phyloP scores from a whole-genome alignment of 225 moss, liverwort and hornwort species.

The Ulota crispa region DNA sequence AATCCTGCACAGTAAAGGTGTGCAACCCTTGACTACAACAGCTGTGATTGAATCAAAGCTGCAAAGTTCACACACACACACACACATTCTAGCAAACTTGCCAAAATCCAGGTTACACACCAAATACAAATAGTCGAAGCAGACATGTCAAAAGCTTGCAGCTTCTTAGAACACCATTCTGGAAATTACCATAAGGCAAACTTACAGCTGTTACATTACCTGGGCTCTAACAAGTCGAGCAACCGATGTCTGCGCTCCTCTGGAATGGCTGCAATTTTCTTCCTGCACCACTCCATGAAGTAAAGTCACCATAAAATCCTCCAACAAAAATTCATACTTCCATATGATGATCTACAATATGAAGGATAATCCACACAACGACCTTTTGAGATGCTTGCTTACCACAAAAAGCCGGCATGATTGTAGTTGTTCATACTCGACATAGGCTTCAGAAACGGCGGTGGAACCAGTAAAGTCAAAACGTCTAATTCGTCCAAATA shows the following conservation, averaged over 20 bases:
- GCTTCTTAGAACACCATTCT: slow-evolving; percentile 3
- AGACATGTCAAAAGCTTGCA: not conserved
- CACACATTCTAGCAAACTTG: not conserved
- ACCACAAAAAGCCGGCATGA: slow-evolving; percentile 96
- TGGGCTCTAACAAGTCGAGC: slow-evolving; percentile 78
- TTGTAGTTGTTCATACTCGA: slow-evolving; percentile 55
- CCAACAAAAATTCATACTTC: not conserved
- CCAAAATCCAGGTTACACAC: not conserved
- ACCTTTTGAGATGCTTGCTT: slow-evolving; percentile 21
- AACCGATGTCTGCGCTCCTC: slow-evolving; percentile 90
- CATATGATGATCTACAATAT: not conserved
- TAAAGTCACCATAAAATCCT: slow-evolving; percentile 6
- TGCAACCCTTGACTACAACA: not conserved
- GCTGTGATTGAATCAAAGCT: not conserved
- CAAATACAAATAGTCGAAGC: not conserved
- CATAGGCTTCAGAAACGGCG: slow-evolving; percentile 76
- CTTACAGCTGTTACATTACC: slow-evolving; percentile 37
- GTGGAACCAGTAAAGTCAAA: slow-evolving; percentile 78
- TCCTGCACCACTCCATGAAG: slow-evolving; percentile 54
- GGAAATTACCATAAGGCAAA: not conserved
- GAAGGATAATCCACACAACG: not conserved
- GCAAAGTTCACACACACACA: not conserved
- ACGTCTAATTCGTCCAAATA: slow-evolving; percentile 93
- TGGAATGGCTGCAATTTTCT: slow-evolving; percentile 96
- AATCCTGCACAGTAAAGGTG: not conserved